These are phyloP conservation scores for Pythium aphanidermatum DNA, from an alignment of 352 stramenopile genomes.

Conservation along the genomic window DNA sequence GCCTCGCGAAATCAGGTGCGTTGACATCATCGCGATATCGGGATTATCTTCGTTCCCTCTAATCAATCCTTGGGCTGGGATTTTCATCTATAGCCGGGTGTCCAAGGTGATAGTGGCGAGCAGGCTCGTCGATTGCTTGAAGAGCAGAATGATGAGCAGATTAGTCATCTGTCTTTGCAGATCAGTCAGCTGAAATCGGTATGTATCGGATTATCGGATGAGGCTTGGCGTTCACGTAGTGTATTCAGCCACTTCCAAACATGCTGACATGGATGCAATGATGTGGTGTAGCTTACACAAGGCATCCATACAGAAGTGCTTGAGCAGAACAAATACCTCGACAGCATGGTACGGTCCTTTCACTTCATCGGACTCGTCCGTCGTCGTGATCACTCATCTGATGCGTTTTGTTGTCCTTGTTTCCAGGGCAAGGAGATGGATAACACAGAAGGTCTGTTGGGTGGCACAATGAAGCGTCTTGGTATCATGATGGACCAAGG, in stretches of 20 bases:
- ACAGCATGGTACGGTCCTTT: slow-evolving; percentile 56
- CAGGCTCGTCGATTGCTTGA: slow-evolving; percentile 75
- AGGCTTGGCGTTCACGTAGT: too few relatives aligned
- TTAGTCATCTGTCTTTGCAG: slow-evolving; percentile 83
- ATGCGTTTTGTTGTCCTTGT: neutral
- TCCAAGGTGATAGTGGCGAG: slow-evolving; percentile 51
- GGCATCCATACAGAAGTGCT: slow-evolving; percentile 77
- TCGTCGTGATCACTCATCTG: neutral
- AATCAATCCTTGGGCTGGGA: too few relatives aligned
- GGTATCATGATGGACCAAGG: slow-evolving; percentile 85
- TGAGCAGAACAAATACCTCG: slow-evolving; percentile 78
- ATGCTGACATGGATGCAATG: too few relatives aligned
- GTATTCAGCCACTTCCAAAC: too few relatives aligned
- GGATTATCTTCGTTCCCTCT: too few relatives aligned
- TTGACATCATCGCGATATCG: too few relatives aligned
- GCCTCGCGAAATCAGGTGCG: slow-evolving; percentile 42
- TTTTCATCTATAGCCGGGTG: slow-evolving; percentile 30
- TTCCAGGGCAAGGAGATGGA: slow-evolving; percentile 78
- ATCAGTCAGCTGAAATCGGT: slow-evolving; percentile 85
- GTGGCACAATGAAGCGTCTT: slow-evolving; percentile 82
- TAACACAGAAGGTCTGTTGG: slow-evolving; percentile 75
- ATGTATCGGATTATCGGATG: slow-evolving; percentile 5
- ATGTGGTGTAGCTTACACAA: slow-evolving; percentile 65
- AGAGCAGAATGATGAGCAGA: slow-evolving; percentile 86
- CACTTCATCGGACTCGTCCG: neutral